Evolutionary conservation across 2,329 filamentous ascomycete species (phyloP), one percentile per base, ranked within the genome.

Genomic region (Clarireedia sp.): DNA sequence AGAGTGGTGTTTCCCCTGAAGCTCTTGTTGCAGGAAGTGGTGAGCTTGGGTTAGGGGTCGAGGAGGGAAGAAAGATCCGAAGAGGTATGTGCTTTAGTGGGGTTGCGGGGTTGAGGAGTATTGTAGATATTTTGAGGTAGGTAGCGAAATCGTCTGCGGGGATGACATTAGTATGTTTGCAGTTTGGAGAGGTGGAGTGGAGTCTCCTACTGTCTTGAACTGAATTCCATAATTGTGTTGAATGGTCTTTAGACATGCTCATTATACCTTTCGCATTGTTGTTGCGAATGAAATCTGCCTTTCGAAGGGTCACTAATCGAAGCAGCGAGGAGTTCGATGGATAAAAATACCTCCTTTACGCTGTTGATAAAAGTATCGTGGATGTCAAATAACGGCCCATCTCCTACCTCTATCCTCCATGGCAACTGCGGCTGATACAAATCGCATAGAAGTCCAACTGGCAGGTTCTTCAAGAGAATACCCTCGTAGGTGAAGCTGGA

Each of bases 61-160:
- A 86, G 86, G 53, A 96, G 79, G 75, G 0, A 48, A 97, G 82
- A 71, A 96, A 99, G 54, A 97, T 74, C 54, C 91, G 85, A 40
- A 97, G 73, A 0, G 94, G 94, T n/a, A 97, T 78, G 70, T 95
- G 85, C 58, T 85, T 85, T 51, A 96, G 79, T 17, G 85, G 81
- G 6, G 82, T 81, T 1, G 89, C 83, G 3, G 86, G 81, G 65
- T 88, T 87, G 59, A 97, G 80, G 2, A 96, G 80, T 60, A 85
- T 86, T 59, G 78, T 81, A 68, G 91, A 86, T 64, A 97, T 83
- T 56, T 81, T 81, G 66, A 81, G 79, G 72, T 88, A 97, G 41
- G 84, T 75, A 8, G 74, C 63, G 63, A 88, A 83, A 70, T 96
- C 83, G 64, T 95, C 84, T 88, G 57, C 40, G 2, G 19, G 26